Conservation (phyloP, 345 rosid species). For the Eutrema yunnanense region DNA sequence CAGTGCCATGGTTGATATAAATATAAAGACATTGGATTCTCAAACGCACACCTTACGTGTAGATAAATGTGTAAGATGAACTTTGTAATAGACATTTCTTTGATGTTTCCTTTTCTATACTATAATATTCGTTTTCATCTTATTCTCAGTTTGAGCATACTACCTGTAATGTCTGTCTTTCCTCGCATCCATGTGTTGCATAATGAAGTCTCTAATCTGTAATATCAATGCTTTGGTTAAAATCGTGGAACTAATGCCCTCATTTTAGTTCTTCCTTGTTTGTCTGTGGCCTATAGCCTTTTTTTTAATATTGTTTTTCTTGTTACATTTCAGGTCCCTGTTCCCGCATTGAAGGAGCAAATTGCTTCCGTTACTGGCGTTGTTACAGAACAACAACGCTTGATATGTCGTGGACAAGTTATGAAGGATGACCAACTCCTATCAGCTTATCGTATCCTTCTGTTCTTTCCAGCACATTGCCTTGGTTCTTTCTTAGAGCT, state of each 20-base stretch:
- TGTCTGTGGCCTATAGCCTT: neutral
- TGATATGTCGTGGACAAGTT: conserved; percentile 58
- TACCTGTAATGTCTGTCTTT: neutral
- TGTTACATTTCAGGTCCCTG: conserved; percentile 38
- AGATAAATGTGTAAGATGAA: conserved; percentile 42
- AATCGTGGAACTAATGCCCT: neutral
- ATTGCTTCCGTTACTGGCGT: conserved; percentile 54
- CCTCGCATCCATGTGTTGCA: neutral
- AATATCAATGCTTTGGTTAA: neutral
- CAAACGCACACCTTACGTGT: conserved; percentile 49
- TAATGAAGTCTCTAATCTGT: neutral
- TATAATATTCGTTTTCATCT: neutral
- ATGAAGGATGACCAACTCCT: conserved; percentile 54
- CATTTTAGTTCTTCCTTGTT: neutral
- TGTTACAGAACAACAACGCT: conserved; percentile 51
- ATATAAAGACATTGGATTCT: conserved; percentile 52
- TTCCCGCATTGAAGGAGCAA: conserved; percentile 62
- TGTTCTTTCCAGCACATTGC: neutral
- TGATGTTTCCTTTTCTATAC: neutral
- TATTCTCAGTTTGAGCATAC: neutral
- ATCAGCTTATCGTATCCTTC: conserved; percentile 63
- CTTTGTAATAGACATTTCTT: neutral
- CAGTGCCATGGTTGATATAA: conserved; percentile 49
- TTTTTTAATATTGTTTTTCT: neutral
- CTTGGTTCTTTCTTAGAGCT: neutral